Evolutionary conservation across 257 asterid species (phyloP), one percentile per base, ranked within the genome.

Genomic region (Dorcoceras hygrometricum): DNA sequence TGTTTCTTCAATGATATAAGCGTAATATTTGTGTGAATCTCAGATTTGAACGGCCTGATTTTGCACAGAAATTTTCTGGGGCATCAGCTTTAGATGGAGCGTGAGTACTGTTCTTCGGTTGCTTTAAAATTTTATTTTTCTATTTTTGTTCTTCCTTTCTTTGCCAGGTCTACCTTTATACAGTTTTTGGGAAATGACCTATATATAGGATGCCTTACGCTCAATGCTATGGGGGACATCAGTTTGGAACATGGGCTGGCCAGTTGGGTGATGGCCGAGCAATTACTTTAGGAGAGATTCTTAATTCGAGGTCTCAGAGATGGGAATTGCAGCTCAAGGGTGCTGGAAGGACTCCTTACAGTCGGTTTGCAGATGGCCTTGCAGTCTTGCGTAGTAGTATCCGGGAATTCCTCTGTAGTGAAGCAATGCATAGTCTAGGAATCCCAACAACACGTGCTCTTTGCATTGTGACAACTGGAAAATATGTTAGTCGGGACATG

Each of bases 311-410:
- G 78, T 72, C 78, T 3, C 87, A 80, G 62, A 87, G 97, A 77
- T 94, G 97, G 97, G 99, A 94, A 68, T 74, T 94, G 84, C 99
- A 94, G 82, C 95, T 94, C 43, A 94, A 94, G 80, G 99, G 99
- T 78, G 89, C 95, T 71, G 99, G 99, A 68, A 90, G 63, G 80
- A 90, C 99, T 62, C 97, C 99, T 65, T 94, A 94, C 81, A 94
- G 99, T 77, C 87, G 99, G 73, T 94, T 94, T 85, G 99, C 99
- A 19, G 99, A 94, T 80, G 99, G 99, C 53, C 97, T 90, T 65
- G 99, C 99, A 28, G 99, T 94, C 10, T 71, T 94, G 70, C 87
- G 99, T 36, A 94, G 99, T 71, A 94, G 99, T 67, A 84, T 94
- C 76, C 76, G 99, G 57, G 99, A 94, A 68, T 94, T 94, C 73